Base-by-base conservation (phyloP, 106 monocot species). In the Acorus calamus region DNA sequence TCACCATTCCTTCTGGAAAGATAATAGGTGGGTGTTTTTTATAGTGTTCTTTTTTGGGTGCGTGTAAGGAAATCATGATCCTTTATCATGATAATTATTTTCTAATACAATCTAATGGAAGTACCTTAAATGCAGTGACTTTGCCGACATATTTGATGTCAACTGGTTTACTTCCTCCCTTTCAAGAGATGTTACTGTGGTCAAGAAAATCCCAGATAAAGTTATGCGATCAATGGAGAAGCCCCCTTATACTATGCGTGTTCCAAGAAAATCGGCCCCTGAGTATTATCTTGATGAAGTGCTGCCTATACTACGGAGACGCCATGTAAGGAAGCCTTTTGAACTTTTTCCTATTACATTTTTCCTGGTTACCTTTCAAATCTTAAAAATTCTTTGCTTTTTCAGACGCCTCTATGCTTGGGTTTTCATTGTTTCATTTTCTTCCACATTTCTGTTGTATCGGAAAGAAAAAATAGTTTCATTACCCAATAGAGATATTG, bases 1-100 rank as follows among this genome's bases (percentile, higher is more conserved):
- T 83, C 96, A 87, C 53, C 57, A 79, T 73, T 96, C 96, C 4
- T 96, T 83, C 57, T 96, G 96, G 96, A 96, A 91, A 74, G 96
- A 96, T 77, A 64, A 91, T 12, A 96, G 96, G 96, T 96, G 14
- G 55, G 62, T n/a, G n/a, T 44, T 50, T 42, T 47, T 46, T 57
- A 47, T 8, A 60, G 49, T 74, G 2, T 47, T 28, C 10, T 61
- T 69, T 28, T 28, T 28, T 28, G 0, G 28, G 28, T 28, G 28
- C 1, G 28, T 28, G 28, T 28, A 28, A 28, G 28, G 28, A 28
- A 28, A 28, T 28, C 28, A 28, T 28, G 28, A 28, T 28, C 28
- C 28, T 28, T 28, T 53, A 9, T 7, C 6, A 66, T 66, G 10
- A 4, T 42, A 53, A 11, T n/a, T 42, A 6, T 8, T 55, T 9